Conservation (phyloP, 1,284 basidiomycete species). For the Cystobasidiaceae sp. region DNA sequence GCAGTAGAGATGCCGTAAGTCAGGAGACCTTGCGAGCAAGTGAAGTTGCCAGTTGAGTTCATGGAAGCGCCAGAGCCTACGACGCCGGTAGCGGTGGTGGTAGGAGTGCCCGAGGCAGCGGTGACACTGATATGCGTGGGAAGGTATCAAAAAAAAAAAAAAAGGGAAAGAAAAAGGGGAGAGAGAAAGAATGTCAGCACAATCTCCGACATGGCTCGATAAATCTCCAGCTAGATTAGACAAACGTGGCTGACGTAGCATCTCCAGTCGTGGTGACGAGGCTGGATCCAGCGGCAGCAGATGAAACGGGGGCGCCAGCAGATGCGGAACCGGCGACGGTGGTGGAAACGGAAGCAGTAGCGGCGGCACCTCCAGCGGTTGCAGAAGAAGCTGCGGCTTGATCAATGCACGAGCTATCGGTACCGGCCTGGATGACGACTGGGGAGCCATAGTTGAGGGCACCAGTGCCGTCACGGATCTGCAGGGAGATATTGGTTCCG, state of each 20-base stretch:
- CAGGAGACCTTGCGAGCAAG: slow-evolving; percentile 22
- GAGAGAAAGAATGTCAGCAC: too few relatives aligned
- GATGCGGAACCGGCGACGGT: background rate
- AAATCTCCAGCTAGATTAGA: background rate
- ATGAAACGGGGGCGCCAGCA: background rate
- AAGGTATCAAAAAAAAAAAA: too few relatives aligned
- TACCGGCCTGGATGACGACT: slow-evolving; percentile 16
- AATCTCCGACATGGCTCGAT: background rate
- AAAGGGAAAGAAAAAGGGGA: too few relatives aligned
- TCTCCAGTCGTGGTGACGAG: background rate
- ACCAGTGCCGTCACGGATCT: slow-evolving; percentile 41
- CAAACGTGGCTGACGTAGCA: slow-evolving; percentile 18
- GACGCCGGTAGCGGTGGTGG: slow-evolving; percentile 11
- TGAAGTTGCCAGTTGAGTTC: slow-evolving; percentile 20
- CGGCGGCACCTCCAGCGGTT: background rate
- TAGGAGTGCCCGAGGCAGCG: slow-evolving; percentile 25
- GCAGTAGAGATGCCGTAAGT: slow-evolving; percentile 23
- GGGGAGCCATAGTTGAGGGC: slow-evolving; percentile 20
- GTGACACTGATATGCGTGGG: slow-evolving; percentile 25
- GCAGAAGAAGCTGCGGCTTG: slow-evolving; percentile 5
- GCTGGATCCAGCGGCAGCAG: background rate
- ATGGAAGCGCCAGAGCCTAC: background rate
- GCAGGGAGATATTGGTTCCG: slow-evolving; percentile 42
- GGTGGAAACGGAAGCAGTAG: background rate
- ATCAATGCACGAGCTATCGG: slow-evolving; percentile 16